Evolutionary conservation across 2,329 filamentous ascomycete species (phyloP), one percentile per base, ranked within the genome.

Genomic region (Penicillium hordei): DNA sequence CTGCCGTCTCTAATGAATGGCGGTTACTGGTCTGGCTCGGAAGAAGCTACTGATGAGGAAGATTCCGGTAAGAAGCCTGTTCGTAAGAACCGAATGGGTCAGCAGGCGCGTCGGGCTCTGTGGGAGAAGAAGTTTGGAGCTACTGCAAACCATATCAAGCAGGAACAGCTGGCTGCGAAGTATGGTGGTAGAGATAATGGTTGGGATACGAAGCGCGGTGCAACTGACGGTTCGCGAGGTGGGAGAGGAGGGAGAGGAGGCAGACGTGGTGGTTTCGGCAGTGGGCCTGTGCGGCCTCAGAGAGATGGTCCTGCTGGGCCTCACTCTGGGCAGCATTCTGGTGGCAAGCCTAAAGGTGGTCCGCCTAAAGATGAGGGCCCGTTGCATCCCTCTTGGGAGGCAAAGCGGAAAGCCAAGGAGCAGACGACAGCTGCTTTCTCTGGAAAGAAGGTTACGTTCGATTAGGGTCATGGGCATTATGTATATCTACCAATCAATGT

Each of bases 311-410:
- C 60, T 31, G 48, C 50, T 36, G 59, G 63, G 25, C 13, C 21
- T 65, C 63, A 7, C 69, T 68, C 19, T 67, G 31, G 43, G 66
- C 56, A 61, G 38, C 53, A 39, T 21, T 50, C 58, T 21, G 43
- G 45, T 9, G 7, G 71, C 67, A 52, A 63, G 68, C 40, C 66
- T 51, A 54, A 61, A 34, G 64, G 49, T 36, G 64, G 48, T 29
- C 62, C 66, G 21, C 57, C 63, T 1, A 63, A 71, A 57, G 82
- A 85, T 57, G 72, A 75, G 42, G 83, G 83, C 10, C 73, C 81
- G 6, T 63, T 88, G 64, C 86, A 88, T 80, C 86, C 86, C 21
- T 86, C 83, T 54, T 88, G 86, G 86, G 81, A 83, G 70, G 86
- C 86, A 7, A 83, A 83, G 31, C 84, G 82, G 75, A 79, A 79